Conservation (phyloP, 768 basidiomycete species). For the Mycena amicta region DNA sequence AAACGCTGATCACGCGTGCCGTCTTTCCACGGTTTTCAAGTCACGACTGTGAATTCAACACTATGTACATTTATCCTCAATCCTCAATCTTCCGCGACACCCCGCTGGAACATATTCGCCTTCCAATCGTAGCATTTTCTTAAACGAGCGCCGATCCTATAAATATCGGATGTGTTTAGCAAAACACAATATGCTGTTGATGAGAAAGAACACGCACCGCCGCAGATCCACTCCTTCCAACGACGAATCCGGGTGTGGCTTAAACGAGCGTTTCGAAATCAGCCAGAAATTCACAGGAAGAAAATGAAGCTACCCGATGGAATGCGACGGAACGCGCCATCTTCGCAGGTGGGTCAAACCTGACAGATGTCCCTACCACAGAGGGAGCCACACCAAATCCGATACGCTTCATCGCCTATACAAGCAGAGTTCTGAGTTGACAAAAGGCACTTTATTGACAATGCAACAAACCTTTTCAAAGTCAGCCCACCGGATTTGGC, state of each 20-base stretch:
- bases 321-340: background rate
- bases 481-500: background rate
- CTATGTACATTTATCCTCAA: background rate
- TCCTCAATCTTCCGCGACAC: background rate
- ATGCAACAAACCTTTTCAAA: background rate
- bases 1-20: too few species aligned
- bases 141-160: background rate
- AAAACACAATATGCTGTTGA: background rate
- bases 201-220: background rate
- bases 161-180: background rate
- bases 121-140: background rate
- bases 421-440: background rate
- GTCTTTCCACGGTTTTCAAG: too few species aligned
- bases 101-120: background rate
- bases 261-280: background rate
- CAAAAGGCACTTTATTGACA: background rate
- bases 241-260: background rate
- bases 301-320: background rate
- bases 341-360: background rate
- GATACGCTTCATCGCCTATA: background rate
- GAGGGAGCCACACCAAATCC: background rate
- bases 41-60: too few species aligned
- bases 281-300: background rate
- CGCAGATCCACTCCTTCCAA: background rate
- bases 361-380: background rate